Evolutionary conservation across 495 filamentous ascomycete species (phyloP).

Genomic region (Neurospora sp.): DNA sequence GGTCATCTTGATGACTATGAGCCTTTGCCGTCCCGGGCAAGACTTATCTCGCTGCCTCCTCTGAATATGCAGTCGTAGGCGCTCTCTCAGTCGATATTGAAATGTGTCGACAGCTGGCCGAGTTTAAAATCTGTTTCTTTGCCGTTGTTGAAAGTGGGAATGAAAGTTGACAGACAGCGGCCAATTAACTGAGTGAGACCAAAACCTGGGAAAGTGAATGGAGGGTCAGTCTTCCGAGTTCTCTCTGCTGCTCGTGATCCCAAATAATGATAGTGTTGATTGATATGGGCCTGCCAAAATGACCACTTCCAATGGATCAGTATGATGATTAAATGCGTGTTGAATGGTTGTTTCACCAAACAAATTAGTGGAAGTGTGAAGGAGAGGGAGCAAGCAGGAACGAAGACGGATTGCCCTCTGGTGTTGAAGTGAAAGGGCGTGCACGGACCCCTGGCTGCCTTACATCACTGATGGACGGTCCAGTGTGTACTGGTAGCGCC

Average conservation of each 20-base stretch:
- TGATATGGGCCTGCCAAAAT: neutral
- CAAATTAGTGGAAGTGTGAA: neutral
- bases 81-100: neutral
- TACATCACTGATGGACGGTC: neutral
- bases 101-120: neutral
- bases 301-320: neutral
- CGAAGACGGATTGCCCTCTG: neutral
- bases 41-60: neutral
- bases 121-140: neutral
- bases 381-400: neutral
- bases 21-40: neutral
- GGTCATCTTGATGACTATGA: conserved; percentile 26
- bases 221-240: neutral
- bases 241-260: neutral
- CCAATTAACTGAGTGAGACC: neutral
- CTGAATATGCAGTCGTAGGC: neutral
- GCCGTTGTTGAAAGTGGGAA: neutral
- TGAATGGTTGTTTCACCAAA: neutral
- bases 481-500: neutral
- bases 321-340: neutral
- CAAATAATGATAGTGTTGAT: neutral
- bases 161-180: neutral
- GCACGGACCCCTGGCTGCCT: neutral
- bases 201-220: neutral
- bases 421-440: neutral